Conservation (phyloP, 2,329 filamentous ascomycete genomes). For the Verticillium albo-atrum region DNA sequence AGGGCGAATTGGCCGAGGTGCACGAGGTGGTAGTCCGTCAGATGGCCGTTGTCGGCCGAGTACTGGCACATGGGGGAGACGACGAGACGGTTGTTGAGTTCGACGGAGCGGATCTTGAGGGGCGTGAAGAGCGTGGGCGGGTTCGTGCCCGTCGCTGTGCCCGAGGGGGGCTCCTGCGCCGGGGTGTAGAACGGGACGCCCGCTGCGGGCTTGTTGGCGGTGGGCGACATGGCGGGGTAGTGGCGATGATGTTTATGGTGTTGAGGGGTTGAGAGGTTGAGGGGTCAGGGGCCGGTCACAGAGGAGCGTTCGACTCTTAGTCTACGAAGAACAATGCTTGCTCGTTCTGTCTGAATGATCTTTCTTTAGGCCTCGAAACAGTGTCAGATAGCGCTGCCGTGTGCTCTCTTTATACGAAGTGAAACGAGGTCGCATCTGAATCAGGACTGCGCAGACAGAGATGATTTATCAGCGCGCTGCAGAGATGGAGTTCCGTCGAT, state of each 20-base stretch:
- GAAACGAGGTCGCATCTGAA: neutral
- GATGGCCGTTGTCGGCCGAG: constrained; percentile 57
- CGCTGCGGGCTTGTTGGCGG: constrained; percentile 32
- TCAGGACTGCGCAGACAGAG: neutral
- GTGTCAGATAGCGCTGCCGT: too few relatives aligned
- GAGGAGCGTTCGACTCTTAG: too few relatives aligned
- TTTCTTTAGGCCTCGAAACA: too few relatives aligned
- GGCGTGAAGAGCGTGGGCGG: constrained; percentile 54
- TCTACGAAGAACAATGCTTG: too few relatives aligned
- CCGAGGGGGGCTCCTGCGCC: constrained; percentile 46
- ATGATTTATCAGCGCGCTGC: neutral
- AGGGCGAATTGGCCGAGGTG: constrained; percentile 76
- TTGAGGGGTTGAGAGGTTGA: neutral
- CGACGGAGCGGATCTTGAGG: constrained; percentile 47
- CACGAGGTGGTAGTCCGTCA: constrained; percentile 76
- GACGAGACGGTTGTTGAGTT: constrained; percentile 52
- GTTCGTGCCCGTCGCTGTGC: constrained; percentile 33
- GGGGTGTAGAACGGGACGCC: constrained; percentile 51
- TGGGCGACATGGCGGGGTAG: constrained; percentile 15
- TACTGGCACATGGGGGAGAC: constrained; percentile 61
- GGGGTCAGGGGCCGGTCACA: neutral
- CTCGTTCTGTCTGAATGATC: too few relatives aligned
- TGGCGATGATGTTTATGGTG: neutral
- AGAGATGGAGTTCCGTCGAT: neutral
- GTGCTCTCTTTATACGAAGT: neutral